Conservation (phyloP, 495 filamentous ascomycete genomes). For the Penicillium samsonianum region DNA sequence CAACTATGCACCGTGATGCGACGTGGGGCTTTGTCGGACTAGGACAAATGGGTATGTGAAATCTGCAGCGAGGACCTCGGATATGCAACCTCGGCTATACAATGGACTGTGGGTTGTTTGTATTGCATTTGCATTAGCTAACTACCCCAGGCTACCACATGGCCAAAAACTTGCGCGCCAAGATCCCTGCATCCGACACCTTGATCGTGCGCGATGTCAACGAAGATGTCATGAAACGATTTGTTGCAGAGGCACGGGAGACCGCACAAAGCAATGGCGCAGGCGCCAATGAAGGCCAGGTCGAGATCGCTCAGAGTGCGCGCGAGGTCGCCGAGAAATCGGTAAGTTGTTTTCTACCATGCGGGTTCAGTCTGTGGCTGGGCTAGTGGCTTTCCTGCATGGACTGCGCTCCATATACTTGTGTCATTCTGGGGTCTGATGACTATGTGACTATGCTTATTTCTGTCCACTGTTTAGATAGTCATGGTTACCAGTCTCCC, state of each 20-base stretch:
- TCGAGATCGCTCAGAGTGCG: conserved; percentile 59
- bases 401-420: not conserved
- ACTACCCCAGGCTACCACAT: conserved; percentile 67
- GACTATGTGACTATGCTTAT: conserved; percentile 16
- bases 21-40: conserved; percentile 85
- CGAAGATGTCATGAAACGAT: conserved; percentile 54
- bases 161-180: conserved; percentile 82
- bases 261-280: conserved; percentile 30
- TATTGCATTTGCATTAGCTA: conserved; percentile 11
- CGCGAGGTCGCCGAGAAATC: conserved; percentile 68
- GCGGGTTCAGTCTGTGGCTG: not conserved
- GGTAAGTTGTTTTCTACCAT: conserved; percentile 54
- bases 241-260: conserved; percentile 60
- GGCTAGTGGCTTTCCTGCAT: not conserved
- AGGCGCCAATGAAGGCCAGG: conserved; percentile 42
- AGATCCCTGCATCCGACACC: conserved; percentile 68
- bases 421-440: conserved; percentile 2
- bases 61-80: conserved; percentile 1
- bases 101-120: not conserved
- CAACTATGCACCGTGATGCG: conserved; percentile 53
- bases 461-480: conserved; percentile 52
- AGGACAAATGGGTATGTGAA: conserved; percentile 76
- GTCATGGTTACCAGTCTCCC: conserved; percentile 79
- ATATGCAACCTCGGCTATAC: conserved; percentile 1
- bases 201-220: conserved; percentile 78